Evolutionary conservation across 345 rosid species (phyloP).

Genomic region (Zanthoxylum bungeanum): DNA sequence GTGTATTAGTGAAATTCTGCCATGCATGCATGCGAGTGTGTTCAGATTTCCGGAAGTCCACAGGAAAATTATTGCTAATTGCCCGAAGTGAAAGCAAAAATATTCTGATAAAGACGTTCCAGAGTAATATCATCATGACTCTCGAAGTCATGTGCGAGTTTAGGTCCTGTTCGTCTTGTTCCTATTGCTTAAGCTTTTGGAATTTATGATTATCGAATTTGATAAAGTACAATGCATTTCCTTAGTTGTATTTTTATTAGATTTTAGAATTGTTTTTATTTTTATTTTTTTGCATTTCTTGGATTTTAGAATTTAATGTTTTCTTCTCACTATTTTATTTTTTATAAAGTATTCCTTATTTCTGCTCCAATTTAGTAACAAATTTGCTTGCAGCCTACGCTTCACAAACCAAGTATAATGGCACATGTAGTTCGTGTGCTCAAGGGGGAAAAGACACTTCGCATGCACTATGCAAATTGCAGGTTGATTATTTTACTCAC

Average conservation of each 20-base stretch:
- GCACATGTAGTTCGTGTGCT: slow-evolving; percentile 92
- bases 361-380: slow-evolving; percentile 20
- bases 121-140: too few relatives aligned
- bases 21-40: not conserved
- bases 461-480: slow-evolving; percentile 99
- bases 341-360: not conserved
- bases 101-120: too few relatives aligned
- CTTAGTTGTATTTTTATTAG: not conserved
- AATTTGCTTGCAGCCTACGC: slow-evolving; percentile 75
- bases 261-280: not conserved
- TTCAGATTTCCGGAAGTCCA: too few relatives aligned
- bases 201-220: not conserved
- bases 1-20: not conserved
- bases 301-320: not conserved
- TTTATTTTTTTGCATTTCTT: not conserved
- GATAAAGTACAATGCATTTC: not conserved
- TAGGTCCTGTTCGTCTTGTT: not conserved
- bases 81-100: too few relatives aligned
- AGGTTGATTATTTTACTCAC: slow-evolving; percentile 46
- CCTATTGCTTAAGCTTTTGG: not conserved
- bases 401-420: slow-evolving; percentile 98
- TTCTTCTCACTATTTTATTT: not conserved
- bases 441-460: slow-evolving; percentile 90
- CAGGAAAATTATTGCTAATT: too few relatives aligned
- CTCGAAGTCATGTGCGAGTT: too few relatives aligned